Base-by-base conservation (phyloP, 208 protist species). In the Wallacemonas collosoma region DNA sequence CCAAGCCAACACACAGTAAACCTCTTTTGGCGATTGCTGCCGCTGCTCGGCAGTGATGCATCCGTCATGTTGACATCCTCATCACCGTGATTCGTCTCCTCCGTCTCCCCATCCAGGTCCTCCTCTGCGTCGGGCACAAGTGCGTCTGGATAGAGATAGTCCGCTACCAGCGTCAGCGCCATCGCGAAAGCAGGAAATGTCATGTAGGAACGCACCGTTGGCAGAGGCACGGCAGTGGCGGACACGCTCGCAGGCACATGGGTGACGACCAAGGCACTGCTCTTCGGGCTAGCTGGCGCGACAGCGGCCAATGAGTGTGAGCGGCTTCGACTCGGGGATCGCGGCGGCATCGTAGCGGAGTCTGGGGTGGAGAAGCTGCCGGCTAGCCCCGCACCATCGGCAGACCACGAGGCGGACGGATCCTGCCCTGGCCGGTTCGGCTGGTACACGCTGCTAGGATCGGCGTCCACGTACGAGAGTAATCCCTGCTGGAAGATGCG, bases 101-200 rank as follows among this genome's bases (percentile, higher is more conserved):
- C n/a, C 55, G 53, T 8, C 44, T 74, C 5, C 44, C 6, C 68
- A 45, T 56, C 47, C 35, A 43, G 2, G 15, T 53, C 43, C 43
- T 67, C 15, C 61, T 53, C 61, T 4, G 48, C 43, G 15, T 54
- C 39, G 5, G 53, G 53, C 14, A 26, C 43, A 41, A 48, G 40
- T 8, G 36, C 41, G 12, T 71, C 65, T 8, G 87, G 86, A 71
- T 82, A 95, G 51, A 90, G 60, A 17, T 58, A 68, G 71, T 93
- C 75, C 2, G 87, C 83, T 11, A 96, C 73, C 43, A 96, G 75
- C 40, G 83, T 70, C 14, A 93, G 17, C 17, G 87, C 91, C 1
- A 78, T 77, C 26, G 89, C 62, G 58, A 94, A 96, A 68, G 87
- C 85, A 64, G 87, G 64, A 67, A 84, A 94, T 26, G 77, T 90